Conservation (phyloP, 768 basidiomycete genomes). For the Leccinum longicurvipes region DNA sequence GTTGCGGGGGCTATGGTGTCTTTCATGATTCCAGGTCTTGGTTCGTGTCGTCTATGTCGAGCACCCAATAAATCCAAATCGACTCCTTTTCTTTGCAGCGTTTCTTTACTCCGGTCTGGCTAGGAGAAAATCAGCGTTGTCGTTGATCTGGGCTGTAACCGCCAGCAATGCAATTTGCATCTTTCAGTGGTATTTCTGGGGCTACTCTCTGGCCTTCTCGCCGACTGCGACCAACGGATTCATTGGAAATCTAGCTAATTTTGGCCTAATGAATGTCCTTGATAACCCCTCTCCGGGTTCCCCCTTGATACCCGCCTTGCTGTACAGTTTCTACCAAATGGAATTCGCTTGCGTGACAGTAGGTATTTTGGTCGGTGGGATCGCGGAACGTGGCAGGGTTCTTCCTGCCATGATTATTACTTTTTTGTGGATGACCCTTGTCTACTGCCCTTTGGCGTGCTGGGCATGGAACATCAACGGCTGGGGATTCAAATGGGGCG, state of each 20-base stretch:
- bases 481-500: slow-evolving; percentile 84
- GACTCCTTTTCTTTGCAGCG: slow-evolving; percentile 34
- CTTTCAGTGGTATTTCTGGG: slow-evolving; percentile 82
- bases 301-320: slow-evolving; percentile 73
- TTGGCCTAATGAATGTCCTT: slow-evolving; percentile 72
- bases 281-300: slow-evolving; percentile 74
- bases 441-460: slow-evolving; percentile 84
- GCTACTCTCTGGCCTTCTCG: slow-evolving; percentile 84
- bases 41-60: slow-evolving; percentile 31
- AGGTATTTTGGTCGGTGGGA: slow-evolving; percentile 70
- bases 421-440: slow-evolving; percentile 83
- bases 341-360: slow-evolving; percentile 83
- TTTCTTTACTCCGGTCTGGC: slow-evolving; percentile 74
- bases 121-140: slow-evolving; percentile 65
- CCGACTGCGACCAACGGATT: slow-evolving; percentile 68
- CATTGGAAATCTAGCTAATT: slow-evolving; percentile 78
- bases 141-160: slow-evolving; percentile 72
- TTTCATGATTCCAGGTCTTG: slow-evolving; percentile 76
- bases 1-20: slow-evolving; percentile 66
- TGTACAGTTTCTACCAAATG: slow-evolving; percentile 87
- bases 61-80: not conserved
- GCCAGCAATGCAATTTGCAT: slow-evolving; percentile 74
- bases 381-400: slow-evolving; percentile 84
- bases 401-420: slow-evolving; percentile 78
- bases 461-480: slow-evolving; percentile 83